These are phyloP conservation scores for Kazachstania sp. DNA, from an alignment of 1,139 yeast species.

Conservation along the genomic window DNA sequence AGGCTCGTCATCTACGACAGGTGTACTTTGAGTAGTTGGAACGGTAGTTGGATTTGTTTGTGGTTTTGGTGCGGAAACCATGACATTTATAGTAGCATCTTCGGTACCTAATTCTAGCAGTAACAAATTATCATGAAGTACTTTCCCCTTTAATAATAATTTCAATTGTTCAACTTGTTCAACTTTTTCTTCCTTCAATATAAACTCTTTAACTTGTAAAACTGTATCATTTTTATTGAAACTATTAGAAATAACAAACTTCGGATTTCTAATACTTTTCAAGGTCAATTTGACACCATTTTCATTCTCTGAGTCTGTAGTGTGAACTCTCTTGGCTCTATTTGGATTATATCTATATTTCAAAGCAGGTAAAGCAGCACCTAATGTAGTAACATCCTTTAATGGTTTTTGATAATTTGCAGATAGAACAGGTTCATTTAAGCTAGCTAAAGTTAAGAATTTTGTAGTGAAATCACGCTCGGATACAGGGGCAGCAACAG, in stretches of 20 bases:
- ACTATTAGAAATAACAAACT: constrained; percentile 30
- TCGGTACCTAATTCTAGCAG: constrained; percentile 20
- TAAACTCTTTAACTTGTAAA: constrained; percentile 33
- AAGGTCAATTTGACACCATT: constrained; percentile 25
- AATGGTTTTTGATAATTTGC: constrained; percentile 25
- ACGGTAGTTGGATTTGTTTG: background rate
- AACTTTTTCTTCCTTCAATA: constrained; percentile 26
- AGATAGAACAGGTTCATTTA: constrained; percentile 22
- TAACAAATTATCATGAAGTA: constrained; percentile 36
- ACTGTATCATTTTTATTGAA: constrained; percentile 31
- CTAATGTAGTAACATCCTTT: constrained; percentile 25
- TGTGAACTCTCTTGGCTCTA: constrained; percentile 7
- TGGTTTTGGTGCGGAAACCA: constrained; percentile 27
- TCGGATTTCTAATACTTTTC: constrained; percentile 42
- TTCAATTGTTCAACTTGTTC: constrained; percentile 32
- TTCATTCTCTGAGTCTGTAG: background rate
- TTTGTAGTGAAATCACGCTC: constrained; percentile 28
- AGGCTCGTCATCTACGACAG: constrained; percentile 9
- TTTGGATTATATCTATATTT: constrained; percentile 27
- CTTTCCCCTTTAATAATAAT: constrained; percentile 41
- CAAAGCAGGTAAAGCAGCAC: constrained; percentile 32
- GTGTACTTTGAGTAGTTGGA: background rate
- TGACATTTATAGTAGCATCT: constrained; percentile 28
- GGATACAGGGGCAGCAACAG: constrained; percentile 3
- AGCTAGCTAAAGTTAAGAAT: constrained; percentile 28